Conservation (phyloP, 306 rosid genomes). For the Pueraria montana region DNA sequence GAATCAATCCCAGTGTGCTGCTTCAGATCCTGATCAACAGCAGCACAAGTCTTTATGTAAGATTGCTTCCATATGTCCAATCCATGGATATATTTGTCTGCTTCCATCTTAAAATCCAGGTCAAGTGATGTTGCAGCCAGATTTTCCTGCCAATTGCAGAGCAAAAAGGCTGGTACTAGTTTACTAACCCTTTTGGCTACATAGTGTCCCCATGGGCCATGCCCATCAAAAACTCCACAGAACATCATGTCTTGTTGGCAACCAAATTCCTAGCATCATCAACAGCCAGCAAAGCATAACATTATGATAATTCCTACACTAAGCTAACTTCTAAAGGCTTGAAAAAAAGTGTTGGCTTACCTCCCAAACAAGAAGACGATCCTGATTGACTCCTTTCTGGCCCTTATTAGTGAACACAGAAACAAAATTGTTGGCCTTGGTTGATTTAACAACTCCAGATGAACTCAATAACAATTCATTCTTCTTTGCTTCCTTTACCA, state of each 20-base stretch:
- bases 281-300: constrained; percentile 41
- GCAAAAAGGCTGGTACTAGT: constrained; percentile 66
- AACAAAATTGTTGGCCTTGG: constrained; percentile 60
- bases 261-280: constrained; percentile 73
- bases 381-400: constrained; percentile 88
- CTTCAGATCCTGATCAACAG: constrained; percentile 79
- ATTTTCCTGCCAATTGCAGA: constrained; percentile 74
- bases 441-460: constrained; percentile 68
- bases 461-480: constrained; percentile 66
- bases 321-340: background rate
- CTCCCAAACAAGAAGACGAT: constrained; percentile 82
- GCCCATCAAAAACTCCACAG: constrained; percentile 93
- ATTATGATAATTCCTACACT: constrained; percentile 1
- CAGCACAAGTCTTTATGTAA: constrained; percentile 69
- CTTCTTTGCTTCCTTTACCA: constrained; percentile 85
- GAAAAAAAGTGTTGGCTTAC: constrained; percentile 39
- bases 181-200: constrained; percentile 76
- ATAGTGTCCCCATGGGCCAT: constrained; percentile 91
- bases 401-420: constrained; percentile 79
- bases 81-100: constrained; percentile 57
- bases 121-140: constrained; percentile 65
- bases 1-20: constrained; percentile 69
- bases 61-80: constrained; percentile 79
- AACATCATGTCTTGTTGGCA: constrained; percentile 80
- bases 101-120: constrained; percentile 55